phyloP scores from a whole-genome alignment of 1,284 basidiomycete genomes.

The Lentinula novae-zelandiae region DNA sequence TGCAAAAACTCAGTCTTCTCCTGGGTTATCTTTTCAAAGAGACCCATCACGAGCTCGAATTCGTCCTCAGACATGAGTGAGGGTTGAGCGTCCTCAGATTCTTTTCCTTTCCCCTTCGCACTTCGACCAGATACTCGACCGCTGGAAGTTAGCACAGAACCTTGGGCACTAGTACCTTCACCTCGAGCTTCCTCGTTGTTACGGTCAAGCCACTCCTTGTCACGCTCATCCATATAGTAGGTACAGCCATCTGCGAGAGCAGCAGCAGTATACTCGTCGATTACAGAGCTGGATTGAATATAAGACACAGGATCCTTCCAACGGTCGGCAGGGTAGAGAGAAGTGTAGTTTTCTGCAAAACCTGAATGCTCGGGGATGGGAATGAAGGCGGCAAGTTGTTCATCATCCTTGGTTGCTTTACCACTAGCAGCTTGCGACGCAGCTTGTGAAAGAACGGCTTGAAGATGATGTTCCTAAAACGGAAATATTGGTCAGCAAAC shows the following conservation, averaged over 20 bases:
- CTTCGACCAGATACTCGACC: constrained; percentile 56
- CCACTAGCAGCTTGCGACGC: constrained; percentile 53
- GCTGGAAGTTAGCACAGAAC: constrained; percentile 54
- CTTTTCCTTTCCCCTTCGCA: constrained; percentile 76
- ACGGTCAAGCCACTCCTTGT: constrained; percentile 90
- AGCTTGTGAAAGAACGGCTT: constrained; percentile 77
- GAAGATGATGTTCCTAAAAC: constrained; percentile 87
- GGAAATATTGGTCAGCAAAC: constrained; percentile 57
- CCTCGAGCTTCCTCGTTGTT: constrained; percentile 89
- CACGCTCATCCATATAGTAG: constrained; percentile 96
- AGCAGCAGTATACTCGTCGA: constrained; percentile 70
- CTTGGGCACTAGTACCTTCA: constrained; percentile 77
- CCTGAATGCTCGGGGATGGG: constrained; percentile 91
- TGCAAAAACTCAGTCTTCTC: constrained; percentile 92
- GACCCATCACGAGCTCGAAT: constrained; percentile 93
- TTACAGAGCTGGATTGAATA: constrained; percentile 83
- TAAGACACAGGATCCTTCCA: constrained; percentile 82
- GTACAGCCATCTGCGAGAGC: constrained; percentile 68
- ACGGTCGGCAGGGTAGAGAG: constrained; percentile 64
- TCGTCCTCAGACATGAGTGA: constrained; percentile 81
- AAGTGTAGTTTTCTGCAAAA: constrained; percentile 69
- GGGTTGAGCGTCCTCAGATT: constrained; percentile 59
- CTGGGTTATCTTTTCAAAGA: constrained; percentile 90
- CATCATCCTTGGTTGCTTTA: constrained; percentile 26
- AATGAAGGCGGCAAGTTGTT: constrained; percentile 68